Evolutionary conservation across 495 filamentous ascomycete genomes (phyloP).

Genomic region (Sabuloglossum arenarium): DNA sequence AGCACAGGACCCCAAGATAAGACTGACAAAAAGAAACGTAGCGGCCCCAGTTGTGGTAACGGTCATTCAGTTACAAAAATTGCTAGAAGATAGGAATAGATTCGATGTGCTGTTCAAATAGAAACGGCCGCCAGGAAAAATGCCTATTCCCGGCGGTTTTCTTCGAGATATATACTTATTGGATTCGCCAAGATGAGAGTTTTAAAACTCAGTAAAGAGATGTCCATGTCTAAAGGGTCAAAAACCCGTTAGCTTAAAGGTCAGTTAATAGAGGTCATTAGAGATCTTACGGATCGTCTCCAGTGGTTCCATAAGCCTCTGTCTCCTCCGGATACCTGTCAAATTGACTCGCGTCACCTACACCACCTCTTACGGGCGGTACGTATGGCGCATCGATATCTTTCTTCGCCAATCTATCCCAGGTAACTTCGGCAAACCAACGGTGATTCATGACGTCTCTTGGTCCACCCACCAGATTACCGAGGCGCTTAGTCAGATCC

Average conservation of each 20-base stretch:
- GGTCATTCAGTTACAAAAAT: neutral
- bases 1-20: neutral
- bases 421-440: constrained; percentile 96
- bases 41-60: neutral
- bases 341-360: constrained; percentile 92
- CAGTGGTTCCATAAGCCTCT: constrained; percentile 61
- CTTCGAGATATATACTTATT: neutral
- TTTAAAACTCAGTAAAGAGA: constrained; percentile 6
- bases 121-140: neutral
- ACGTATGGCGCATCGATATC: constrained; percentile 98
- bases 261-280: neutral
- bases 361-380: constrained; percentile 81
- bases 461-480: constrained; percentile 82
- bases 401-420: constrained; percentile 80
- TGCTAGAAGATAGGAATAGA: neutral
- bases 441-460: constrained; percentile 85
- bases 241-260: neutral
- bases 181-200: neutral
- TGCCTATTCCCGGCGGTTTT: neutral
- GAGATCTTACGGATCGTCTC: constrained; percentile 60
- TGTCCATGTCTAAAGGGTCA: constrained; percentile 3
- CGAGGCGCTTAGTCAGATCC: constrained; percentile 85
- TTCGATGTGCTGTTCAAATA: neutral
- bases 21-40: neutral
- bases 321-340: constrained; percentile 95